Base-by-base conservation (phyloP, 2,329 filamentous ascomycete genomes). In the Colletotrichum godetiae region DNA sequence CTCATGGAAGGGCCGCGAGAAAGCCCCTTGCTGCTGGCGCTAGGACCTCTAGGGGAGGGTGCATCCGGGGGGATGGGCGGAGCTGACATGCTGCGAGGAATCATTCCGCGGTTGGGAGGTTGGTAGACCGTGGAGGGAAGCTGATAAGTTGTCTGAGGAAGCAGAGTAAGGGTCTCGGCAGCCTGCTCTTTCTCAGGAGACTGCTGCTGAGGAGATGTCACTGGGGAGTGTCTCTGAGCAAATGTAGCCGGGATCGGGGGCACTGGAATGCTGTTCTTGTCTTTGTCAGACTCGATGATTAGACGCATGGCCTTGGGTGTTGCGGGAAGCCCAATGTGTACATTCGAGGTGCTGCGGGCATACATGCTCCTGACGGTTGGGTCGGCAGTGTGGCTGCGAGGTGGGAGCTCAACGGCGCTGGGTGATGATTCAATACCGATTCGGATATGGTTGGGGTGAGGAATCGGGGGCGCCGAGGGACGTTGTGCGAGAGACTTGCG, bases 281-380 rank as follows among this genome's bases (percentile, higher is more conserved):
- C 86, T 56, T 87, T 84, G 71, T 92, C 88, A 2, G 87, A 83
- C 76, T 90, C 89, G 76, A 96, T 91, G 56, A 94, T 91, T 1
- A 97, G 91, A 24, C 93, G 91, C 95, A 98, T 97, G 1, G 95
- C 95, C 84, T 94, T 92, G 35, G 96, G 95, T 0, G 95, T 98
- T 2, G 95, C 94, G 15, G 96, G 95, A n/a, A 98, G 88, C 0
- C 95, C 95, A 64, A 96, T 88, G 6, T 89, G 88, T 1, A 87
- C 87, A 2, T 79, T 83, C 19, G 80, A 76, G 42, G 80, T 81
- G 37, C 81, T 81, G 64, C 81, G 82, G 15, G 86, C 85, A 74
- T 87, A 88, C 80, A 89, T 88, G 79, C 84, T 87, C 74, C 83
- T 83, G 6, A 52, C 57, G 3, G 85, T 87, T 2, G 91, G 89